phyloP scores from a whole-genome alignment of 805 yeast genomes.

The Kazachstania martiniae region DNA sequence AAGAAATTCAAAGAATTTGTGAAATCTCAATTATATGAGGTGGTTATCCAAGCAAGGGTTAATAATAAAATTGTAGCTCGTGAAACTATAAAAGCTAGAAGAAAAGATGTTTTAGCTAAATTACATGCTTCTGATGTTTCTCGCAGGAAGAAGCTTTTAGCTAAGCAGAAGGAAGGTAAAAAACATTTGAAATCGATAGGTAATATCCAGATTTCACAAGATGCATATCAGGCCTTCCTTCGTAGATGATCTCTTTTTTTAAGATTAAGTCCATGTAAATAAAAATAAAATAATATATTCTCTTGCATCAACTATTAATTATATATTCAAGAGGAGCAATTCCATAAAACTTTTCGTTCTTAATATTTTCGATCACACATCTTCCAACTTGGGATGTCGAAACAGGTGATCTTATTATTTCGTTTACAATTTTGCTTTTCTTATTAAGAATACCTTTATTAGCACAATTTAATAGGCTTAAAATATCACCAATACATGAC shows the following conservation, averaged over 20 bases:
- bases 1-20: constrained; percentile 69
- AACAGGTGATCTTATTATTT: constrained; percentile 47
- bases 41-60: constrained; percentile 82
- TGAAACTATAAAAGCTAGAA: constrained; percentile 84
- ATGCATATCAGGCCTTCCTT: constrained; percentile 82
- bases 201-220: constrained; percentile 63
- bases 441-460: constrained; percentile 33
- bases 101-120: constrained; percentile 90
- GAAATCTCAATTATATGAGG: constrained; percentile 79
- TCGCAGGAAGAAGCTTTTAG: constrained; percentile 77
- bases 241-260: too few species aligned
- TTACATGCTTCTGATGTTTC: constrained; percentile 90
- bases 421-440: constrained; percentile 33
- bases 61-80: constrained; percentile 76
- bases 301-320: background rate
- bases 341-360: constrained; percentile 42
- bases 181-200: constrained; percentile 68
- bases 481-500: too few species aligned
- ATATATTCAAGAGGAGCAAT: constrained; percentile 48
- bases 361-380: constrained; percentile 44
- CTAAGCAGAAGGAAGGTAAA: constrained; percentile 89
- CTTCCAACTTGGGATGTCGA: constrained; percentile 61
- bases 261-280: background rate
- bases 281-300: background rate
- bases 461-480: constrained; percentile 33